phyloP scores from a whole-genome alignment of 495 filamentous ascomycete species.

The Pyrenula massariospora region DNA sequence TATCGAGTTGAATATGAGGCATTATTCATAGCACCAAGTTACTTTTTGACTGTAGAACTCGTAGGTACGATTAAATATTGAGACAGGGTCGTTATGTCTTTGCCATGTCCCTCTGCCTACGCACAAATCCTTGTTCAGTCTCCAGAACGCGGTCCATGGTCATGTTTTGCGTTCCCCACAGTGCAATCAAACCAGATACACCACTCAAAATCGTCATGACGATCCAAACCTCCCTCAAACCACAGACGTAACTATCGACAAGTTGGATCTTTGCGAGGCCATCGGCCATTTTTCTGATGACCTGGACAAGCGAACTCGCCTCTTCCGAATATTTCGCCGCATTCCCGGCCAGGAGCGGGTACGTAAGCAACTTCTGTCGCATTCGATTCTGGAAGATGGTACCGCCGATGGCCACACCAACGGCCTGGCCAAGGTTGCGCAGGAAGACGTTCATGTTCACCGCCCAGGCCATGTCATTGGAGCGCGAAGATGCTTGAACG shows the following conservation, averaged over 20 bases:
- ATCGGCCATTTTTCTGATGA: constrained; percentile 18
- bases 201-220: too few species aligned
- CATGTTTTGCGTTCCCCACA: constrained; percentile 42
- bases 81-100: too few species aligned
- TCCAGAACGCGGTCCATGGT: constrained; percentile 40
- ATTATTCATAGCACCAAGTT: too few species aligned
- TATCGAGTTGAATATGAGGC: too few species aligned
- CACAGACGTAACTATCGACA: constrained; percentile 14
- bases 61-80: too few species aligned
- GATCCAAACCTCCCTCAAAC: constrained; percentile 20
- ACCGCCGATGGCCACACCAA: constrained; percentile 45
- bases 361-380: constrained; percentile 7
- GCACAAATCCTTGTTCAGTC: constrained; percentile 33
- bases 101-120: too few species aligned
- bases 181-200: too few species aligned
- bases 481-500: constrained; percentile 33
- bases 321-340: constrained; percentile 19
- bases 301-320: constrained; percentile 22
- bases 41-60: too few species aligned
- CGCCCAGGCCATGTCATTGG: constrained; percentile 31
- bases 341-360: constrained; percentile 15
- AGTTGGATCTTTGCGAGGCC: constrained; percentile 12
- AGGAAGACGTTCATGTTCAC: constrained; percentile 44
- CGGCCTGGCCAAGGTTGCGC: constrained; percentile 38
- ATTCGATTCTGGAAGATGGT: constrained; percentile 20